Conservation (phyloP, 1,139 yeast genomes). For the Suhomyces bribrorum region DNA sequence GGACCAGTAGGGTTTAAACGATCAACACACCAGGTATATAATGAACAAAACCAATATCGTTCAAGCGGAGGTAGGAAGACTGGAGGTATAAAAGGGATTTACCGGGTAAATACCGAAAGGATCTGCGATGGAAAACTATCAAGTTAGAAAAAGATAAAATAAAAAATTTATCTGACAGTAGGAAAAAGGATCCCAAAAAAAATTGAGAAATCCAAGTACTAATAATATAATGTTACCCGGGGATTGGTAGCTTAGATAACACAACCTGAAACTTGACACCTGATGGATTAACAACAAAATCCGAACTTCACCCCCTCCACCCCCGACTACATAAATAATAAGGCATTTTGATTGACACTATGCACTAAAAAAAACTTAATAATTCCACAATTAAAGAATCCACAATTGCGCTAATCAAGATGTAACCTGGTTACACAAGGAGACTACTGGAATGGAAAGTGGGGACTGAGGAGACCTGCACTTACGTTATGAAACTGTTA, state of each 20-base stretch:
- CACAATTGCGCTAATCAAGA: constrained; percentile 7
- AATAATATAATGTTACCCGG: neutral
- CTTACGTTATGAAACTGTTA: neutral
- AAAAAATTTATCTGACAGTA: too few species aligned
- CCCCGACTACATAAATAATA: neutral
- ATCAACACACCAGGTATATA: too few species aligned
- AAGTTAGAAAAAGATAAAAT: neutral
- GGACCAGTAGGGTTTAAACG: too few species aligned
- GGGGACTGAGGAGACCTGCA: neutral
- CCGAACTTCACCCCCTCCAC: neutral
- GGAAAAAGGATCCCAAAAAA: neutral
- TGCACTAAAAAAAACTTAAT: constrained; percentile 2
- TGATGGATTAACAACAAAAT: neutral
- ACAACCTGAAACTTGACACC: constrained; percentile 9
- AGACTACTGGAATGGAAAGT: neutral
- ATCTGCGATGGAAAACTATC: neutral
- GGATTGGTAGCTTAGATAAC: constrained; percentile 5
- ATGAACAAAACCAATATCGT: too few species aligned
- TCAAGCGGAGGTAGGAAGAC: neutral
- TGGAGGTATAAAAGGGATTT: neutral
- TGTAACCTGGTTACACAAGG: constrained; percentile 3
- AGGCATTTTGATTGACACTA: constrained; percentile 7
- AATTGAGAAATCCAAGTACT: constrained; percentile 1
- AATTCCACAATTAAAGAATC: constrained; percentile 6
- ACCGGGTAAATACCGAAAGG: neutral